phyloP scores from a whole-genome alignment of 345 rosid genomes.

The Firmiana major region DNA sequence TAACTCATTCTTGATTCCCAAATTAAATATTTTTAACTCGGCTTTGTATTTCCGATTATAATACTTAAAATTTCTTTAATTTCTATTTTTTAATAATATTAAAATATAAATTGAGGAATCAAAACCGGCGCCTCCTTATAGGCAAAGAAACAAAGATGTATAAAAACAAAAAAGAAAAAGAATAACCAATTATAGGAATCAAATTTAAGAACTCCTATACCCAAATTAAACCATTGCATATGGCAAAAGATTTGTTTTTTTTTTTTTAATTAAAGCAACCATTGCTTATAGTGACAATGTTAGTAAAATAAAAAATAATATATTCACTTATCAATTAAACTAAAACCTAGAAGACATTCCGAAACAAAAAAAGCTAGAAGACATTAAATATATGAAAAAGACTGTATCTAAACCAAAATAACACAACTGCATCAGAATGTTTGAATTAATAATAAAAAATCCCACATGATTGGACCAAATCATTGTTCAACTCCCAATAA shows the following conservation, averaged over 20 bases:
- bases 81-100: background rate
- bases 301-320: too few relatives aligned
- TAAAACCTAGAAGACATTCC: background rate
- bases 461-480: background rate
- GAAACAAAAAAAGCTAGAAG: background rate
- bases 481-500: background rate
- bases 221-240: background rate
- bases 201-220: background rate
- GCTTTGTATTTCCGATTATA: background rate
- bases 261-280: too few relatives aligned
- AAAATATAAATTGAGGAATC: background rate
- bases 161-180: background rate
- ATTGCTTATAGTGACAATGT: too few relatives aligned
- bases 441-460: background rate
- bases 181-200: background rate
- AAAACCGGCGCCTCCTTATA: background rate
- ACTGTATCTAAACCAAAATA: background rate
- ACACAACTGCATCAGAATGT: background rate
- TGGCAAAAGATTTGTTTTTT: background rate
- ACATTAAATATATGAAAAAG: background rate
- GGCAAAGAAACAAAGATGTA: background rate
- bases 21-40: background rate
- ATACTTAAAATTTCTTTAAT: background rate
- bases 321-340: background rate
- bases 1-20: background rate